Base-by-base conservation (phyloP, 768 basidiomycete genomes). In the Lyophyllum decastes region DNA sequence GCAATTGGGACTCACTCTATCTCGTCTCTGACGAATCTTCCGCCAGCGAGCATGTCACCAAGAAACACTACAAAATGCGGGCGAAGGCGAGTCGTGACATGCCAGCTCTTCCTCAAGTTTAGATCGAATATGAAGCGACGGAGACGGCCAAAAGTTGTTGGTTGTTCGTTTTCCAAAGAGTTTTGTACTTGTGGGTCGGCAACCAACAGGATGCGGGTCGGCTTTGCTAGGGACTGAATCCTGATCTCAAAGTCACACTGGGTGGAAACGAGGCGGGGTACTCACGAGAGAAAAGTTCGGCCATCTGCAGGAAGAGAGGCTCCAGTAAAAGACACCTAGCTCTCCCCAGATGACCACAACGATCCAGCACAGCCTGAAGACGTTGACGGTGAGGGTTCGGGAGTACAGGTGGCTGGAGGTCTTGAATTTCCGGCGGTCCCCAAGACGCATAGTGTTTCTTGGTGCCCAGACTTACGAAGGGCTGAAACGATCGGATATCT, bases 41-140 rank as follows among this genome's bases (percentile, higher is more conserved):
- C 86, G 59, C 82, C 82, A 45, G 88, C 82, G 51, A 93, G 74
- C 81, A 89, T 85, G 67, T 94, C 91, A 6, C 91, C 91, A 3
- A 90, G 74, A 62, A 92, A 88, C 9, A 94, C 78, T n/a, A 92
- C 83, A 5, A 73, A 78, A 61, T 91, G 75, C 2, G 90, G 85
- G 44, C 74, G 80, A 33, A 88, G 67, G 30, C 81, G 76, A 41
- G 78, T 80, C 0, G 79, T 79, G 38, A 85, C 83, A 57, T 77
- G 82, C 91, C 91, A 94, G 55, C 81, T 83, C 70, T 88, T 89
- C 61, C 82, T 82, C 59, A 92, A 67, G 66, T 86, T 87, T 52
- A 83, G 61, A 64, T 88, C 78, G 63, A 81, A 79, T 49, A 86
- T 66, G 63, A 76, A 70, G 52, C 81, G 76, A 48, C 76, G 74